Evolutionary conservation across 352 stramenopile genomes (phyloP), one percentile per base, ranked within the genome.

Genomic region (Phytophthora syringae): DNA sequence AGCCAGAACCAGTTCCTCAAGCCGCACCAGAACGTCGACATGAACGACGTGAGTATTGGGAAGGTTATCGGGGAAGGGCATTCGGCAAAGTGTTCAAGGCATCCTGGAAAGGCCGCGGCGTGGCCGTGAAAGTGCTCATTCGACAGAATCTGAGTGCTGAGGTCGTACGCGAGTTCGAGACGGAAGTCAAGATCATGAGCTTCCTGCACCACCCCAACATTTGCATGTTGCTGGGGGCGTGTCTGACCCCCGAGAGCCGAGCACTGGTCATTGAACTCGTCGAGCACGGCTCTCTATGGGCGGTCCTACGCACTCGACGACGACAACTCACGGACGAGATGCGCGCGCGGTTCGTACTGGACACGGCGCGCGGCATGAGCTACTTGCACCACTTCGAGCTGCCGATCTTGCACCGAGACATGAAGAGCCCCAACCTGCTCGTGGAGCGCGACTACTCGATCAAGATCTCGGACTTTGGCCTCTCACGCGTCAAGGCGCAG

Each of bases 191-290:
- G 69, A 95, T 95, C 67, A 93, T 93, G 86, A 92, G 86, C 56
- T 80, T 88, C 37, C 85, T 99, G 56, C 71, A 88, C 49, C 97
- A 99, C 81, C 96, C 97, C 5, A 99, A 99, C 79, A 97, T 99
- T 57, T 98, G 97, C 69, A 86, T 98, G 30, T 93, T 98, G 59
- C 92, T 99, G 37, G 97, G 96, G 25, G 96, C 97, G 44, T 99
- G 95, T 77, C 78, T 98, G 25, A 73, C 94, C 49, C 92, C 95
- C 12, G 85, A 88, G 18, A 98, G 94, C 70, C 85, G 96, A 32
- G 94, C 94, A n/a, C 95, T 99, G 13, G 84, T 99, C n/a, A 97
- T 98, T 5, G 96, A 99, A 68, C 82, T 98, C 6, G 86, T 97
- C 15, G 83, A 90, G 28, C 88, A 96, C 39, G 96, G 96, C 21